phyloP scores from a whole-genome alignment of 495 filamentous ascomycete species.

The Ramalina intermedia region DNA sequence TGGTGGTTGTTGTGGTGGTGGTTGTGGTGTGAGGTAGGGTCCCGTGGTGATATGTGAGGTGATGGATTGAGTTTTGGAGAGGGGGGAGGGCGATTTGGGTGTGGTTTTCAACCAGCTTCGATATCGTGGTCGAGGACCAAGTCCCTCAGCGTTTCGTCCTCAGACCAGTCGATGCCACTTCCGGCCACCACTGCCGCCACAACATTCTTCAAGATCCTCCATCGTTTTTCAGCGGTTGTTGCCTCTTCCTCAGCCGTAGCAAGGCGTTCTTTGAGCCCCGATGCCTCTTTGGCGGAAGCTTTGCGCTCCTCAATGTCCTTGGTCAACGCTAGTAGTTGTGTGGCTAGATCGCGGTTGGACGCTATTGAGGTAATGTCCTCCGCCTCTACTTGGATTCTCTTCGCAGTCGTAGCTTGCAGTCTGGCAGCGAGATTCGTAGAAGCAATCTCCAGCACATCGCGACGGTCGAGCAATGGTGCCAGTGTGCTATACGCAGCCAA shows the following conservation, averaged over 20 bases:
- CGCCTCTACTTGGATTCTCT: slow-evolving; percentile 38
- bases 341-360: slow-evolving; percentile 47
- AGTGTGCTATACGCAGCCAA: slow-evolving; percentile 38
- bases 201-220: slow-evolving; percentile 62
- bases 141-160: slow-evolving; percentile 50
- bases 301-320: slow-evolving; percentile 38
- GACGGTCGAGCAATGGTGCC: slow-evolving; percentile 46
- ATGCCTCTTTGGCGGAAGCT: slow-evolving; percentile 33
- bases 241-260: slow-evolving; percentile 40
- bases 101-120: slow-evolving; percentile 17
- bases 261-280: slow-evolving; percentile 36
- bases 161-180: slow-evolving; percentile 73
- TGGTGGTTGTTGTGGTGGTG: too few species aligned
- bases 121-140: slow-evolving; percentile 65
- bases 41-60: too few species aligned
- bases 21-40: too few species aligned
- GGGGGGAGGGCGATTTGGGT: too few species aligned
- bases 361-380: slow-evolving; percentile 38
- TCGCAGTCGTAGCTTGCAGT: slow-evolving; percentile 30
- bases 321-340: slow-evolving; percentile 44
- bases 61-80: too few species aligned
- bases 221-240: slow-evolving; percentile 41
- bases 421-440: slow-evolving; percentile 41
- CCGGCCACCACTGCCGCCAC: slow-evolving; percentile 61
- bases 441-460: slow-evolving; percentile 47